Evolutionary conservation across 495 filamentous ascomycete species (phyloP), one percentile per base, ranked within the genome.

Genomic region (Daldinia grandis): DNA sequence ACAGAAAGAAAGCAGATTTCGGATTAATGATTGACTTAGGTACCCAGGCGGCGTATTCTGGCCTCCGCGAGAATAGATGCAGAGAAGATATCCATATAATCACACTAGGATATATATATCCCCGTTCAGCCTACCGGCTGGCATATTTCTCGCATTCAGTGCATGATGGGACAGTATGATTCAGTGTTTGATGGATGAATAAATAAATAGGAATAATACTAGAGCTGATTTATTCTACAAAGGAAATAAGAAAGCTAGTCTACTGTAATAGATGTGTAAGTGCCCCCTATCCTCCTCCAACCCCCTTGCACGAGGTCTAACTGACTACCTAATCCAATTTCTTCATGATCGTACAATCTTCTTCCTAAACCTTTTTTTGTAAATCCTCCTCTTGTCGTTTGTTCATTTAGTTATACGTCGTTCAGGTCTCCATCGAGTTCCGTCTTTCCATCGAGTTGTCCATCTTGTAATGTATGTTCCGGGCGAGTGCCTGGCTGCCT

Each of bases 1-100:
- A 28, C 37, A 49, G 44, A 62, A 53, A 66, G 51, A 60, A 60
- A 49, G 62, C 50, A 47, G 50, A 42, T 38, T 55, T 64, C 56
- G 21, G 37, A 42, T 59, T 28, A 19, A 42, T 28, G 28, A 59
- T 17, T 42, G 21, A 35, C 33, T 35, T n/a, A n/a, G n/a, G n/a
- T n/a, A n/a, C n/a, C n/a, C n/a, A 35, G 33, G 33, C 33, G 35
- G 56, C 14, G 30, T 24, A 42, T 59, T 42, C 37, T 30, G 25
- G 35, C 14, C 30, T 38, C 21, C 31, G 40, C 15, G 31, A 38
- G 30, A 53, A 24, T 57, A 57, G 54, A 57, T 57, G 19, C 31
- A 33, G 21, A 14, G 30, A 40, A 57, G 54, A 35, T 56, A 37
- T 60, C 42, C 42, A 47, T 19, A 24, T 47, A 47, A 47, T 47